These are phyloP conservation scores for Friedmanniomyces simplex DNA, from an alignment of 495 filamentous ascomycete genomes.

Conservation along the genomic window DNA sequence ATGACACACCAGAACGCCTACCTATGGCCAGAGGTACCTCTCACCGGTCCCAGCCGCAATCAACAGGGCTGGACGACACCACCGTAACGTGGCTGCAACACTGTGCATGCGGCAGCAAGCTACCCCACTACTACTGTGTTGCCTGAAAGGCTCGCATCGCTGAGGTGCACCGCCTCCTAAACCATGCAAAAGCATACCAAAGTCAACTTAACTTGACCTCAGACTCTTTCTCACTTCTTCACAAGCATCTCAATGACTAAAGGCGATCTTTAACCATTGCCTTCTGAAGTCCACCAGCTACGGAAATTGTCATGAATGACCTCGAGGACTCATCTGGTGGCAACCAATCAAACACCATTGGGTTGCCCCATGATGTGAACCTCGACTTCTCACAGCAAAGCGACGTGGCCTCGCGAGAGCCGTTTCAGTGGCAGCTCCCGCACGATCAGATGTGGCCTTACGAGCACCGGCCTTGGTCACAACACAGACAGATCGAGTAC, in stretches of 20 bases:
- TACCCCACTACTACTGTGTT: background rate
- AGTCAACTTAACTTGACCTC: background rate
- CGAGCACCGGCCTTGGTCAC: background rate
- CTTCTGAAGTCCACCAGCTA: background rate
- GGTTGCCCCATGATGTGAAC: background rate
- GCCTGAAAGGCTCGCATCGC: background rate
- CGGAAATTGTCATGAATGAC: background rate
- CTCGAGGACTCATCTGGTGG: background rate
- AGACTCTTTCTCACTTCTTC: background rate
- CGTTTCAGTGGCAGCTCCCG: background rate
- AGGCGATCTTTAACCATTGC: background rate
- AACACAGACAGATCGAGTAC: background rate
- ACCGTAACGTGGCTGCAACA: too few species aligned
- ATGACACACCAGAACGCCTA: too few species aligned
- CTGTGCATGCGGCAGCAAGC: background rate
- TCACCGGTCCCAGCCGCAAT: too few species aligned
- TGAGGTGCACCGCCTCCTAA: background rate
- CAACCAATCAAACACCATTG: background rate
- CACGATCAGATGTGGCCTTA: background rate
- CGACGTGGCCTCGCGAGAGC: background rate
- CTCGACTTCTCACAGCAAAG: background rate
- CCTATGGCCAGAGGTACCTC: too few species aligned
- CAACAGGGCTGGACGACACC: too few species aligned
- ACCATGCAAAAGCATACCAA: background rate
- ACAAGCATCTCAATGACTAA: background rate